phyloP scores from a whole-genome alignment of 1,284 basidiomycete species.

The Apiotrichum sp. region DNA sequence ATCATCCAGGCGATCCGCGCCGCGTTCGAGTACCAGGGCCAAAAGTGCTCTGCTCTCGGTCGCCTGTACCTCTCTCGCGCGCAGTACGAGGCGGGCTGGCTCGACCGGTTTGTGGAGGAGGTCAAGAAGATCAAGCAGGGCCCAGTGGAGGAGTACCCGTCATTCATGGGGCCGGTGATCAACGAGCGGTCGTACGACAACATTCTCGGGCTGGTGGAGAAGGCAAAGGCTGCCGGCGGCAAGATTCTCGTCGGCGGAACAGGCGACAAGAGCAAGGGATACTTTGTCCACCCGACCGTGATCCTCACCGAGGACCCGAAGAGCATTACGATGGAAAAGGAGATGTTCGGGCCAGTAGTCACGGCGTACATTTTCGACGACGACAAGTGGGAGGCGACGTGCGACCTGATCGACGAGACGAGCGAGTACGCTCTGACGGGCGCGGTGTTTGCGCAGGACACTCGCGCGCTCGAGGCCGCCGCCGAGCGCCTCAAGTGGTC shows the following conservation, averaged over 20 bases:
- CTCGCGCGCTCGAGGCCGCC: constrained; percentile 66
- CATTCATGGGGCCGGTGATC: constrained; percentile 97
- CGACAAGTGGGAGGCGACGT: constrained; percentile 73
- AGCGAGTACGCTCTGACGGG: constrained; percentile 89
- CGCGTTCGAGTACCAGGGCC: constrained; percentile 94
- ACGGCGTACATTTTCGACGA: constrained; percentile 87
- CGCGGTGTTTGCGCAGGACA: constrained; percentile 75
- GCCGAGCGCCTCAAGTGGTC: constrained; percentile 70
- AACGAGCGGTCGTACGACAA: constrained; percentile 76
- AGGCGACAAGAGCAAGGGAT: constrained; percentile 82
- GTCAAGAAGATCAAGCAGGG: constrained; percentile 82
- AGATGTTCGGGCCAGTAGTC: constrained; percentile 95
- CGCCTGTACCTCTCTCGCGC: constrained; percentile 83
- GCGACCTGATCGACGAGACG: constrained; percentile 79
- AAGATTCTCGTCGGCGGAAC: constrained; percentile 81
- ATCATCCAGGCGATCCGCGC: constrained; percentile 82
- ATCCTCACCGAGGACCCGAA: constrained; percentile 89
- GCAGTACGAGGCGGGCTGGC: constrained; percentile 82
- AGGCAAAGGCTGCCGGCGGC: constrained; percentile 82
- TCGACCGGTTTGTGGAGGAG: constrained; percentile 68
- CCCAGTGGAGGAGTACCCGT: constrained; percentile 64
- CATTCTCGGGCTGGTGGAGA: constrained; percentile 75
- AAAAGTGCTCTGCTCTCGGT: constrained; percentile 95
- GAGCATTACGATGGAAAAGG: constrained; percentile 85
- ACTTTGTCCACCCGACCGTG: constrained; percentile 89